Percentiles rank a stretch among this genome's conserved stretches.
These are phyloP conservation scores for Plasmodium relictum DNA, from an alignment of 169 alveolate genomes.

Conservation along the genomic window DNA sequence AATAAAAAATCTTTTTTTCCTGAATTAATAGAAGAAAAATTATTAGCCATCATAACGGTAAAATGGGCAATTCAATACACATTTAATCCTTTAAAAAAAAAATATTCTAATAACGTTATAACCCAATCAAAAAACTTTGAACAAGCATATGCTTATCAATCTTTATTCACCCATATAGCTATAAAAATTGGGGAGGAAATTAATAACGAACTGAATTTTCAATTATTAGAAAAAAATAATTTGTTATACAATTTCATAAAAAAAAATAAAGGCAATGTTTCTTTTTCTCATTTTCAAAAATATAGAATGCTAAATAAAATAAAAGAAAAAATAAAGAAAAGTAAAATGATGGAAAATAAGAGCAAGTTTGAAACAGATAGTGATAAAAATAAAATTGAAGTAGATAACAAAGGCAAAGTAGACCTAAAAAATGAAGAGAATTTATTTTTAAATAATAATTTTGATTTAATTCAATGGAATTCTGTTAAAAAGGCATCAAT, in stretches of 20 bases:
- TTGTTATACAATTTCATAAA: conserved; percentile 41
- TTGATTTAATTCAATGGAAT: conserved; percentile 82
- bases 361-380: neutral
- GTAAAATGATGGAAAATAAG: neutral
- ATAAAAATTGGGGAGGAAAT: conserved; percentile 86
- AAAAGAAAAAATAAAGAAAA: conserved; percentile 9
- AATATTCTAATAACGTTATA: conserved; percentile 78
- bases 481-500: conserved; percentile 82
- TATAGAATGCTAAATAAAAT: conserved; percentile 23
- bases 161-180: conserved; percentile 83
- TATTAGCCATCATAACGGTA: conserved; percentile 78
- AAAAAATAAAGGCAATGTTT: conserved; percentile 37
- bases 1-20: conserved; percentile 64
- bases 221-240: conserved; percentile 43
- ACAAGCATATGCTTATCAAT: conserved; percentile 80
- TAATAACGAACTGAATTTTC: conserved; percentile 74
- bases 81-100: conserved; percentile 83
- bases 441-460: conserved; percentile 19
- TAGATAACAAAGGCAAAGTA: neutral
- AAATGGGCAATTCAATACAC: conserved; percentile 82
- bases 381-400: neutral
- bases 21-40: conserved; percentile 24
- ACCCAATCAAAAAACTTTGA: conserved; percentile 77
- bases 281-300: conserved; percentile 62
- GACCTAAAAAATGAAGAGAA: neutral